phyloP scores from a whole-genome alignment of 2,329 filamentous ascomycete genomes.

The Bipolaris zeicola region DNA sequence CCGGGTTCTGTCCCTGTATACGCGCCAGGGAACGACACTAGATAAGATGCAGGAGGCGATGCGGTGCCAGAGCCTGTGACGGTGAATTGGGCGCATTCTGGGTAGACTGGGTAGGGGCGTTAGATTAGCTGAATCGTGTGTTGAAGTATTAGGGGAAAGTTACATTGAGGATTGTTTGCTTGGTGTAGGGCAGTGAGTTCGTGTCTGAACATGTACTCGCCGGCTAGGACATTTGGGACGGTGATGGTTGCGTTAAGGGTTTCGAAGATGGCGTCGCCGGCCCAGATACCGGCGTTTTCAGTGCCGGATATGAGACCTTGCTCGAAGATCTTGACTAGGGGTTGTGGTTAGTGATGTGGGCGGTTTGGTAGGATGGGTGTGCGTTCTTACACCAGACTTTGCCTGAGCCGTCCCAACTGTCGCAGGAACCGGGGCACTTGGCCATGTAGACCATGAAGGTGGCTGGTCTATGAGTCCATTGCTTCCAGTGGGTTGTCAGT shows the following conservation, averaged over 20 bases:
- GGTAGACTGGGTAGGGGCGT: conserved; percentile 54
- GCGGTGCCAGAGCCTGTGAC: conserved; percentile 57
- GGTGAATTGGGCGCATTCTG: conserved; percentile 61
- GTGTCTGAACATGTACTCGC: conserved; percentile 63
- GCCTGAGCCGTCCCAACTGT: conserved; percentile 57
- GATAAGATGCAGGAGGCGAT: conserved; percentile 47
- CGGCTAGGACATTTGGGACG: conserved; percentile 56
- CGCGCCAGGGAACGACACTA: conserved; percentile 53
- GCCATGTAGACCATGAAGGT: conserved; percentile 61
- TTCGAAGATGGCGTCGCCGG: conserved; percentile 54
- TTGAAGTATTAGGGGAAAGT: neutral
- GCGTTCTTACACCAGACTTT: conserved; percentile 52
- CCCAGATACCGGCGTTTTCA: conserved; percentile 56
- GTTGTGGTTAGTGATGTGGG: conserved; percentile 22
- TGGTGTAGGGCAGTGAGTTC: conserved; percentile 64
- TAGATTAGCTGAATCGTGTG: conserved; percentile 13
- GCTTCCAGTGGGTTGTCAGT: conserved; percentile 59
- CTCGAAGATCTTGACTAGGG: conserved; percentile 61
- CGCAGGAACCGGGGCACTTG: conserved; percentile 56
- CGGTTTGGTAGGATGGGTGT: too few relatives aligned
- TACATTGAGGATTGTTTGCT: conserved; percentile 56
- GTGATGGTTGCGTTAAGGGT: conserved; percentile 57
- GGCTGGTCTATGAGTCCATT: conserved; percentile 63
- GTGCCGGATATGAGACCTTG: conserved; percentile 56
- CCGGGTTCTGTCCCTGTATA: conserved; percentile 53